phyloP scores from a whole-genome alignment of 495 filamentous ascomycete species.

The Eremomyces bilateralis region DNA sequence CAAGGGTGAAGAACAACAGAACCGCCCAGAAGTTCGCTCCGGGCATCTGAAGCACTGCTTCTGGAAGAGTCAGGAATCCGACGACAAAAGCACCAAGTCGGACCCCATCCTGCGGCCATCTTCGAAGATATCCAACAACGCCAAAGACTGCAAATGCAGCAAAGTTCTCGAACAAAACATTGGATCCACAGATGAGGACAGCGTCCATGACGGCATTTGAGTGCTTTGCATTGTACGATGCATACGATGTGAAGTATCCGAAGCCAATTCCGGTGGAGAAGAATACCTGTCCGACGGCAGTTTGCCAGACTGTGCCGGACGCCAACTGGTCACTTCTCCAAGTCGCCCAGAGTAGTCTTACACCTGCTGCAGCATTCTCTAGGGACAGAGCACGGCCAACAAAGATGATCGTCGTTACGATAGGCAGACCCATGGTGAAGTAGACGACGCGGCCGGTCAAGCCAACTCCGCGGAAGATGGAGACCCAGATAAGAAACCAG shows the following conservation, averaged over 20 bases:
- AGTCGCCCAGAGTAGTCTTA: slow-evolving; percentile 10
- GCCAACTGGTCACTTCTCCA: slow-evolving; percentile 6
- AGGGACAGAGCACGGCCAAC: slow-evolving; percentile 18
- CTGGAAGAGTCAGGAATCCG: slow-evolving; percentile 21
- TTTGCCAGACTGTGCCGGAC: slow-evolving; percentile 3
- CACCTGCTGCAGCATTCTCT: slow-evolving; percentile 16
- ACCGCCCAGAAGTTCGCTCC: slow-evolving; percentile 22
- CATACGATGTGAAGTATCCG: slow-evolving; percentile 8
- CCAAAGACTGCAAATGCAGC: slow-evolving; percentile 24
- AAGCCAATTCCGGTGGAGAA: slow-evolving; percentile 7
- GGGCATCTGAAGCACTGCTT: slow-evolving; percentile 21
- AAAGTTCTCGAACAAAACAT: slow-evolving; percentile 21
- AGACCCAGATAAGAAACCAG: slow-evolving; percentile 22
- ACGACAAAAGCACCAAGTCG: slow-evolving; percentile 19
- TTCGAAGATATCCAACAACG: slow-evolving; percentile 19
- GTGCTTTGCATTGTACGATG: slow-evolving; percentile 6
- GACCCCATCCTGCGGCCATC: slow-evolving; percentile 15
- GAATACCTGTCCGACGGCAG: slow-evolving; percentile 7
- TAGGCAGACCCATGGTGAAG: slow-evolving; percentile 25
- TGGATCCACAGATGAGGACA: slow-evolving; percentile 19
- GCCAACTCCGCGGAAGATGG: slow-evolving; percentile 21
- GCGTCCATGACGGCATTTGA: slow-evolving; percentile 22
- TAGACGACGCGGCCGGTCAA: slow-evolving; percentile 23
- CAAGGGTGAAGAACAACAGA: slow-evolving; percentile 19
- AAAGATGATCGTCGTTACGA: slow-evolving; percentile 20